Base-by-base conservation (phyloP, 305 asterid species). In the Coffea humblotiana region DNA sequence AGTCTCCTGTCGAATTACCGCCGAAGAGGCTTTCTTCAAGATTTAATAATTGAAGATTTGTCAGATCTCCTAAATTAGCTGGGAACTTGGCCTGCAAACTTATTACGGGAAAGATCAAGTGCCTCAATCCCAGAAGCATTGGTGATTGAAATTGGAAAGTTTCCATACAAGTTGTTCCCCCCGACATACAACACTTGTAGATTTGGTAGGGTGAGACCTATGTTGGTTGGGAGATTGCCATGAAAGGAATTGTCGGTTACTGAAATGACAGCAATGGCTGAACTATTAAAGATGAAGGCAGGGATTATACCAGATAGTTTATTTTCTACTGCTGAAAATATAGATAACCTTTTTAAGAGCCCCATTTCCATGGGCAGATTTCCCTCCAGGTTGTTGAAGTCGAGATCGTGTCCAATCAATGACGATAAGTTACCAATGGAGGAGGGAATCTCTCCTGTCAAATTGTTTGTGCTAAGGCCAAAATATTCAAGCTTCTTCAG, bases 141-240 rank as follows among this genome's bases (percentile, higher is more conserved):
- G 69, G 79, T 25, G 14, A 67, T 67, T 29, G 65, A 74, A n/a
- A 2, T 1, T 12, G 83, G 79, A 51, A 74, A 37, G 8, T 73
- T 32, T 10, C 79, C 83, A 3, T 43, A 4, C 6, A 80, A 27
- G 13, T 74, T 60, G 71, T 80, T 80, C 19, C 2, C 18, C 3
- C 21, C 52, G 15, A 64, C 27, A 4, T 0, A 0, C 12, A 79
- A 7, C 1, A 0, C 3, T 25, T 25, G 2, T 21, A 80, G 79
- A 32, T 51, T 80, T 1, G 76, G 76, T 32, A 80, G 12, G 43
- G 43, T 4, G 6, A 37, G 43, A 37, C 43, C 43, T 37, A 37
- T 37, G 43, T 37, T 37, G 43, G 47, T 0, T 43, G 80, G 77
- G 16, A 76, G 35, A 18, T 3, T 40, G 18, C 79, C 79, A 18